Percentiles rank a stretch among this genome's conserved stretches.
phyloP scores from a whole-genome alignment of 805 yeast species.

The Wickerhamomyces queroliae region DNA sequence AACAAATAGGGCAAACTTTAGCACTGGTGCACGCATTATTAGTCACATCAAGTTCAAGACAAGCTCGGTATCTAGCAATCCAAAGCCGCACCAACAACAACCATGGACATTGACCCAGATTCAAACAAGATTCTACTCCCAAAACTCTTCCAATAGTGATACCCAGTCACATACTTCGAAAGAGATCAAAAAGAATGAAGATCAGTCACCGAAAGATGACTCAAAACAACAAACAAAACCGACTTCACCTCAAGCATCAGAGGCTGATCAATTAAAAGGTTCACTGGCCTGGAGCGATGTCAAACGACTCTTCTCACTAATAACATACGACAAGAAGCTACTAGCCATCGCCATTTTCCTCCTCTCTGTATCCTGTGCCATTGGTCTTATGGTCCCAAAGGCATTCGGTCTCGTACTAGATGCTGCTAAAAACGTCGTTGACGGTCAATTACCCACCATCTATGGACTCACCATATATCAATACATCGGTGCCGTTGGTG shows the following conservation, averaged over 20 bases:
- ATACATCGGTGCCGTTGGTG: constrained; percentile 54
- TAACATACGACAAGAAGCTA: constrained; percentile 38
- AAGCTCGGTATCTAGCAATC: no score
- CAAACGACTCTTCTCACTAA: constrained; percentile 34
- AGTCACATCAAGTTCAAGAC: no score
- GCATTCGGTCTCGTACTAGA: constrained; percentile 52
- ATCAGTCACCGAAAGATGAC: no score
- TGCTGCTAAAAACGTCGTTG: constrained; percentile 33
- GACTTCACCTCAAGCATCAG: no score
- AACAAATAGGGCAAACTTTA: no score
- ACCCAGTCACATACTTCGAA: no score
- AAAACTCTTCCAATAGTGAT: no score
- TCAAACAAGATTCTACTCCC: no score
- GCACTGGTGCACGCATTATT: no score
- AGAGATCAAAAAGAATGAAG: neutral
- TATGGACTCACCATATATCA: constrained; percentile 52
- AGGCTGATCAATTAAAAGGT: neutral
- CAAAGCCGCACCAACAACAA: no score
- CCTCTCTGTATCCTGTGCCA: constrained; percentile 40
- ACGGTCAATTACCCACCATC: constrained; percentile 26
- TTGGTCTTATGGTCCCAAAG: constrained; percentile 49
- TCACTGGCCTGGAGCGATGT: constrained; percentile 20
- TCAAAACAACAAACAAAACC: no score
- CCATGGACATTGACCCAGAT: no score
- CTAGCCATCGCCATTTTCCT: constrained; percentile 36